Percentiles rank a stretch among this genome's conserved stretches.
These are phyloP conservation scores for Daldinia eschscholtzii DNA, from an alignment of 2,329 filamentous ascomycete species.

Conservation along the genomic window DNA sequence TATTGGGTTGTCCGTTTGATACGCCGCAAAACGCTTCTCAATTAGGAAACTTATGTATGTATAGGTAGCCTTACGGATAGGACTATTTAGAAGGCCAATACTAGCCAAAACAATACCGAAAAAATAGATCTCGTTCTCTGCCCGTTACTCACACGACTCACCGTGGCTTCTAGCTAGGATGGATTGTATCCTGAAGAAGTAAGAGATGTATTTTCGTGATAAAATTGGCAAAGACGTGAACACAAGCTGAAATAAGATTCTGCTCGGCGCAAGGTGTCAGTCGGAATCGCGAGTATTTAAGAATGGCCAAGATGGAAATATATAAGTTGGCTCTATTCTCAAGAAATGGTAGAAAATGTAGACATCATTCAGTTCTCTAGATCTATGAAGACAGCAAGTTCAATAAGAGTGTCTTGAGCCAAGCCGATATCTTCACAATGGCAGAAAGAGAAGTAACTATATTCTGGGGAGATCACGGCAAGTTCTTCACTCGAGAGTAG, in stretches of 20 bases:
- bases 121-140: not conserved
- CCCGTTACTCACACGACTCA: not conserved
- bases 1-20: constrained; percentile 8
- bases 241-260: constrained; percentile 1
- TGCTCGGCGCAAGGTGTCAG: not conserved
- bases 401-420: constrained; percentile 1
- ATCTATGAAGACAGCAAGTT: constrained; percentile 14
- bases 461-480: constrained; percentile 15
- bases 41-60: constrained; percentile 30
- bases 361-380: constrained; percentile 10
- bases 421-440: constrained; percentile 25
- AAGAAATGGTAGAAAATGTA: not conserved
- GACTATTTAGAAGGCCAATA: constrained; percentile 10
- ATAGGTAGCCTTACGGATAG: constrained; percentile 34
- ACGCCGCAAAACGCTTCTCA: constrained; percentile 29
- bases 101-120: not conserved
- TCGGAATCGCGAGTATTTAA: not conserved
- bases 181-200: constrained; percentile 2
- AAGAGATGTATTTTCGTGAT: constrained; percentile 8
- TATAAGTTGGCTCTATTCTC: constrained; percentile 19
- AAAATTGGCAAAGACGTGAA: not conserved
- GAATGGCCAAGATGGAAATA: not conserved
- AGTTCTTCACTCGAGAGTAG: constrained; percentile 8
- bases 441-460: constrained; percentile 23
- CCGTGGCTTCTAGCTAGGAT: not conserved